phyloP scores from a whole-genome alignment of 2,329 filamentous ascomycete species.

The Tolypocladium guangdongense region DNA sequence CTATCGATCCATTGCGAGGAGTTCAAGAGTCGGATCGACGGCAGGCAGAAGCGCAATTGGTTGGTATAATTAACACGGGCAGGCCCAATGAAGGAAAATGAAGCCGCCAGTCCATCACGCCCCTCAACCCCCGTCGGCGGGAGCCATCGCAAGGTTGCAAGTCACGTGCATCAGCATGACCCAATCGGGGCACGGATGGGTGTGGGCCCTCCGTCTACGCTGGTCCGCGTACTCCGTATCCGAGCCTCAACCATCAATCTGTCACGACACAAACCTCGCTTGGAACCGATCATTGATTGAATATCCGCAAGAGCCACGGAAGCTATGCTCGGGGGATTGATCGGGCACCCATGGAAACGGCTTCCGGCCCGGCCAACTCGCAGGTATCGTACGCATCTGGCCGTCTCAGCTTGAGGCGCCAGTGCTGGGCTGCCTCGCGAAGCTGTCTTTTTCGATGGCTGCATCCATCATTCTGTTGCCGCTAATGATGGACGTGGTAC shows the following conservation, averaged over 20 bases:
- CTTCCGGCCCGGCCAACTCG: not conserved
- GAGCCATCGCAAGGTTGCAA: slow-evolving; percentile 7
- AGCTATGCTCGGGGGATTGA: not conserved
- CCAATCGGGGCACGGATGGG: slow-evolving; percentile 3
- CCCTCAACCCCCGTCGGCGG: slow-evolving; percentile 9
- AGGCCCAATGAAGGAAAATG: slow-evolving; percentile 12
- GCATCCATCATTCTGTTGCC: slow-evolving; percentile 83
- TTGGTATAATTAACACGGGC: slow-evolving; percentile 8
- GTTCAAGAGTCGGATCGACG: not conserved
- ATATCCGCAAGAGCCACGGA: not conserved
- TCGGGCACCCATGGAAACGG: not conserved
- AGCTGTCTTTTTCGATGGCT: slow-evolving; percentile 62
- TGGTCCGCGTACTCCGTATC: not conserved
- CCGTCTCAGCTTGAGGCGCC: not conserved
- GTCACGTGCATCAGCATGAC: slow-evolving; percentile 11
- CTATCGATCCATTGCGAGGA: slow-evolving; percentile 2
- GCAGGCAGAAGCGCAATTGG: slow-evolving; percentile 6
- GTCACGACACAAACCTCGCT: not conserved
- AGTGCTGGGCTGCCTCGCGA: slow-evolving; percentile 23
- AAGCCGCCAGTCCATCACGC: slow-evolving; percentile 11
- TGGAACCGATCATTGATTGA: not conserved
- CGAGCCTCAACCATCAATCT: not conserved
- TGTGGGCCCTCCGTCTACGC: not conserved
- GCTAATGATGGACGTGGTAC: slow-evolving; percentile 82
- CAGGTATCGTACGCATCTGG: not conserved